Percentiles rank a stretch among this genome's conserved stretches.
These are phyloP conservation scores for Penicillium longicatenatum DNA, from an alignment of 495 filamentous ascomycete genomes.

Conservation along the genomic window DNA sequence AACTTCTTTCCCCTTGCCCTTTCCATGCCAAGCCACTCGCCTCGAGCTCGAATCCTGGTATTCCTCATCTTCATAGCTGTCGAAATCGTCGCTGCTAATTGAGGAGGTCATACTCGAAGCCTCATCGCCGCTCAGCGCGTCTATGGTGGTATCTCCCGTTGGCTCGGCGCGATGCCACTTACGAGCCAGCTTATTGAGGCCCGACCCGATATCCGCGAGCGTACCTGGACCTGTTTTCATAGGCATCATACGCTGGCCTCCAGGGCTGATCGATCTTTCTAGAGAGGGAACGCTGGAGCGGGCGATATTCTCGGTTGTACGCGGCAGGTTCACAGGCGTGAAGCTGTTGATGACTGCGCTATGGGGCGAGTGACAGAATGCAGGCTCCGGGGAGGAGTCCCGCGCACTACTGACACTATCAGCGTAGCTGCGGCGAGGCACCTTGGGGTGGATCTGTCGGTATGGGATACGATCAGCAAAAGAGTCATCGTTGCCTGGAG, in stretches of 20 bases:
- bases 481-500: not conserved
- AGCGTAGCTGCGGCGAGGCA: constrained; percentile 19
- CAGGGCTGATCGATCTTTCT: not conserved
- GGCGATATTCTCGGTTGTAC: constrained; percentile 13
- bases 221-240: not conserved
- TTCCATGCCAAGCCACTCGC: not conserved
- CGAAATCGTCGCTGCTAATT: not conserved
- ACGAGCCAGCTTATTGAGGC: not conserved
- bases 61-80: constrained; percentile 16
- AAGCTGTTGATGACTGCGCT: constrained; percentile 31
- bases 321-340: constrained; percentile 38
- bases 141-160: not conserved
- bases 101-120: not conserved
- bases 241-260: not conserved
- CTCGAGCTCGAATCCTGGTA: constrained; percentile 7
- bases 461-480: not conserved
- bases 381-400: constrained; percentile 30
- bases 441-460: constrained; percentile 4
- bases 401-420: constrained; percentile 27
- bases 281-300: not conserved
- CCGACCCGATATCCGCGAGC: not conserved
- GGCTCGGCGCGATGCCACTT: not conserved
- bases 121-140: not conserved
- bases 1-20: constrained; percentile 18
- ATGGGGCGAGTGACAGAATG: constrained; percentile 32